A percentile compares a stretch with the other conserved stretches of the same genome.
Evolutionary conservation across 2,329 filamentous ascomycete genomes (phyloP).

Genomic region (Incumbomyces delicatus): DNA sequence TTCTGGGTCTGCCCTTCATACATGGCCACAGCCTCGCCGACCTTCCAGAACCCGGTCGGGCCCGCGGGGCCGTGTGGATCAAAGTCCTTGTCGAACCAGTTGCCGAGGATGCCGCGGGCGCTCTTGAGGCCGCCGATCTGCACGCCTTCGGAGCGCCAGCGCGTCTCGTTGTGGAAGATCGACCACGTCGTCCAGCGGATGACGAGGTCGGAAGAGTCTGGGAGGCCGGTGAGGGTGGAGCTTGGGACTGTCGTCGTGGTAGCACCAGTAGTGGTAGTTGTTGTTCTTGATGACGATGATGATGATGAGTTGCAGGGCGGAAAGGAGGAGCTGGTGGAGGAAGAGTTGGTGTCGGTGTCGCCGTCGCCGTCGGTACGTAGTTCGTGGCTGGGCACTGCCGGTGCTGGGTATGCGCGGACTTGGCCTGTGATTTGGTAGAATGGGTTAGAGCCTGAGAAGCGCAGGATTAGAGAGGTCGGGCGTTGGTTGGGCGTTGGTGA

Average conservation of each 20-base stretch:
- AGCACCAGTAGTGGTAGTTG: too few species aligned
- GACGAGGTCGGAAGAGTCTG: constrained; percentile 52
- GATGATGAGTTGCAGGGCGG: constrained; percentile 57
- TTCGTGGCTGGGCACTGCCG: background rate
- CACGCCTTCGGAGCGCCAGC: constrained; percentile 68
- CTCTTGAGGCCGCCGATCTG: constrained; percentile 60
- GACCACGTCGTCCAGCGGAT: constrained; percentile 65
- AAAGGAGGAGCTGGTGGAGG: background rate
- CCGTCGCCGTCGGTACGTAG: background rate
- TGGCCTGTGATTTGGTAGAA: constrained; percentile 6
- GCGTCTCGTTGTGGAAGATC: constrained; percentile 54
- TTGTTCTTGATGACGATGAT: constrained; percentile 59
- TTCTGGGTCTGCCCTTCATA: constrained; percentile 9
- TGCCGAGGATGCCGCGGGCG: constrained; percentile 59
- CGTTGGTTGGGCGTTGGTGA: too few species aligned
- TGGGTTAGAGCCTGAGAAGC: constrained; percentile 4
- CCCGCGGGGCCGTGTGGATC: constrained; percentile 60
- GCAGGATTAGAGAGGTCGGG: background rate
- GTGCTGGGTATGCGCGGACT: constrained; percentile 3
- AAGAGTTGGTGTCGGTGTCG: background rate
- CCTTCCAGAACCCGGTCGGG: constrained; percentile 70
- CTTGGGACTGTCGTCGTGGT: constrained; percentile 21
- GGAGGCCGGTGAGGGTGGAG: constrained; percentile 42
- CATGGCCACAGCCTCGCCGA: constrained; percentile 41
- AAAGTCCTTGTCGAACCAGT: constrained; percentile 71